Evolutionary conservation across 2,329 filamentous ascomycete species (phyloP), one percentile per base, ranked within the genome.

Genomic region (Fusarium sublunatum): DNA sequence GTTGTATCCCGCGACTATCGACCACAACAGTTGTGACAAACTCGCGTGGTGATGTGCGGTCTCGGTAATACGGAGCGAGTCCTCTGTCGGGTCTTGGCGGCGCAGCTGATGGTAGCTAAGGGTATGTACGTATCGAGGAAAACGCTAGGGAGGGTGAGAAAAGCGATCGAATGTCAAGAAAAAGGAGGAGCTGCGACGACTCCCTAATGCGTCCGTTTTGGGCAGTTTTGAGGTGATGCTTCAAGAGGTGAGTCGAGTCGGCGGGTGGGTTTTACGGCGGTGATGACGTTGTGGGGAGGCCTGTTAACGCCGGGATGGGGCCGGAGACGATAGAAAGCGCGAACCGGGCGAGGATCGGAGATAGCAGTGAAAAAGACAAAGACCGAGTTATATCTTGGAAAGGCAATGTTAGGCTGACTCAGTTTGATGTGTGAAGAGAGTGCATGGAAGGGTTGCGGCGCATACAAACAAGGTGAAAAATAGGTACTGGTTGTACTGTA

Each of bases 121-220:
- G 41, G 36, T 36, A 47, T 26, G 38, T 36, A 47, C 25, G 38
- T 47, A 25, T 22, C 45, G 46, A 53, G 45, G 55, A 53, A 54
- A 57, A 68, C 78, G 58, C 71, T 84, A 85, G 63, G 82, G 83
- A 76, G 83, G 83, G 67, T 86, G 83, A 69, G 82, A 79, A 62
- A 82, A 73, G 73, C 80, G 73, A 73, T 85, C 78, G 72, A 82
- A 75, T 69, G 77, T 72, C 78, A 81, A 81, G 74, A 83, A 78
- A 72, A 81, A 73, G 74, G 82, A 76, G 71, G 72, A 76, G 70
- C 73, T 75, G 73, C 75, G 76, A 70, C 72, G 76, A 77, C 74
- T 74, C 76, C 78, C 79, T 79, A 76, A 77, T 68, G 75, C 74
- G 76, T 82, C 82, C 82, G 82, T 84, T 75, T 79, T 82, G 75